Evolutionary conservation across 192 early-diverging fungal genomes (phyloP).

Genomic region (Mycoemilia scoparia): DNA sequence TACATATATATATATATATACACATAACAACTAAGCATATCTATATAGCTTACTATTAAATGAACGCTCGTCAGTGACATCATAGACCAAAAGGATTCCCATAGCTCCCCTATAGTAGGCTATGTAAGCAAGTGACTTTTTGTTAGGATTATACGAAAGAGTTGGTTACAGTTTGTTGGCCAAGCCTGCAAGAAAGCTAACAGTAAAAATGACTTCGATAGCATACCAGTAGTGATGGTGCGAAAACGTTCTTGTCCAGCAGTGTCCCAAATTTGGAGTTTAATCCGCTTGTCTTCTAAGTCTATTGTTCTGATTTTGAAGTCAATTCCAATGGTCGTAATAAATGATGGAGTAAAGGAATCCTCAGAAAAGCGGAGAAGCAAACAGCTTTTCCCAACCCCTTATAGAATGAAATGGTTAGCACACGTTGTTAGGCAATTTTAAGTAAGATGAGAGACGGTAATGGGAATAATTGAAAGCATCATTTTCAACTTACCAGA

Average conservation of each 20-base stretch:
- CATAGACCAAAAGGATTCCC: constrained; percentile 95
- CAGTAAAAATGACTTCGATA: too few relatives aligned
- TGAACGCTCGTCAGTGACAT: constrained; percentile 95
- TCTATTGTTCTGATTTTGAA: constrained; percentile 99
- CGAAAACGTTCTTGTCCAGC: constrained; percentile 98
- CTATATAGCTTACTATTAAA: constrained; percentile 94
- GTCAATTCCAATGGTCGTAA: constrained; percentile 98
- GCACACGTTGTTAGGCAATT: too few relatives aligned
- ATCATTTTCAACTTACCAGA: constrained; percentile 88
- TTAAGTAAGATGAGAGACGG: too few relatives aligned
- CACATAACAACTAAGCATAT: constrained; percentile 3
- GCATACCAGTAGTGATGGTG: constrained; percentile 89
- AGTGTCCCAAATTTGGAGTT: constrained; percentile 99
- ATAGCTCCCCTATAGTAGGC: constrained; percentile 99
- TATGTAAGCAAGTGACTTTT: constrained; percentile 5
- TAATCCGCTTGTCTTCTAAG: constrained; percentile 96
- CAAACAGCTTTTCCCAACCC: constrained; percentile 81
- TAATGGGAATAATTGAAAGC: too few relatives aligned
- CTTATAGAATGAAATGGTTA: constrained; percentile 4
- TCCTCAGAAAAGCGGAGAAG: constrained; percentile 96
- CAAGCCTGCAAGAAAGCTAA: too few relatives aligned
- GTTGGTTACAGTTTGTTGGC: too few relatives aligned
- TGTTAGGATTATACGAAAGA: background rate
- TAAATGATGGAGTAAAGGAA: constrained; percentile 97
- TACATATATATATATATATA: background rate